Percentiles rank a stretch among this genome's conserved stretches.
Evolutionary conservation across 1,284 basidiomycete genomes (phyloP).

Genomic region (Ceratobasidium theobromae): DNA sequence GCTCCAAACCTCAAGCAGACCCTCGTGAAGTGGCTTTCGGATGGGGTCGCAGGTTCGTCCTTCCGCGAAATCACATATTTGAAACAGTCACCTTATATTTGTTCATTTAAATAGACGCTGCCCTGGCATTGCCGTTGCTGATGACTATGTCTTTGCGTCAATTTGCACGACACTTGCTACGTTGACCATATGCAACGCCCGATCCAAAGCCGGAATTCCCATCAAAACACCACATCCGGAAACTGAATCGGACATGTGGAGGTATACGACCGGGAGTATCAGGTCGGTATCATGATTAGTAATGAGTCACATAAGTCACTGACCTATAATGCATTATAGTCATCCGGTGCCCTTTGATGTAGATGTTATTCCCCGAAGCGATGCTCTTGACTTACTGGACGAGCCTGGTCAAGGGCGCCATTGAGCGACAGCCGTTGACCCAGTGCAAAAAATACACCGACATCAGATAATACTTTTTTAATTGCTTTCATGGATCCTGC

Average conservation of each 20-base stretch:
- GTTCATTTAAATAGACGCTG: constrained; percentile 2
- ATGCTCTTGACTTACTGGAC: background rate
- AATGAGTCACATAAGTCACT: background rate
- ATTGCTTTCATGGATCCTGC: too few relatives aligned
- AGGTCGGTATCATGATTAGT: background rate
- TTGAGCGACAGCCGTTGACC: background rate
- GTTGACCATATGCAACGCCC: constrained; percentile 2
- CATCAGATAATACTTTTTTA: too few relatives aligned
- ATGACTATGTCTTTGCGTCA: constrained; percentile 25
- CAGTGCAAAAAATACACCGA: too few relatives aligned
- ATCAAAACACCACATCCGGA: constrained; percentile 13
- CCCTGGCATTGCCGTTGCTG: constrained; percentile 19
- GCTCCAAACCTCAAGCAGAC: background rate
- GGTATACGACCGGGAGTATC: constrained; percentile 27
- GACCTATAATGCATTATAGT: background rate
- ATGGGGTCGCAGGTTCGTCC: constrained; percentile 27
- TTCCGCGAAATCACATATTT: background rate
- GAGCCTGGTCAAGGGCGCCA: background rate
- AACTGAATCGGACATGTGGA: constrained; percentile 21
- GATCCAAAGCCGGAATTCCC: background rate
- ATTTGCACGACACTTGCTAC: constrained; percentile 25
- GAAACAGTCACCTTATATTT: too few relatives aligned
- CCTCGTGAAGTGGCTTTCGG: constrained; percentile 26
- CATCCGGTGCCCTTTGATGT: constrained; percentile 29
- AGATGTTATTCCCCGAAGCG: background rate